A percentile compares a stretch with the other conserved stretches of the same genome.
These are phyloP conservation scores for Thraustochytrium striatum DNA, from an alignment of 352 stramenopile species.

Conservation along the genomic window DNA sequence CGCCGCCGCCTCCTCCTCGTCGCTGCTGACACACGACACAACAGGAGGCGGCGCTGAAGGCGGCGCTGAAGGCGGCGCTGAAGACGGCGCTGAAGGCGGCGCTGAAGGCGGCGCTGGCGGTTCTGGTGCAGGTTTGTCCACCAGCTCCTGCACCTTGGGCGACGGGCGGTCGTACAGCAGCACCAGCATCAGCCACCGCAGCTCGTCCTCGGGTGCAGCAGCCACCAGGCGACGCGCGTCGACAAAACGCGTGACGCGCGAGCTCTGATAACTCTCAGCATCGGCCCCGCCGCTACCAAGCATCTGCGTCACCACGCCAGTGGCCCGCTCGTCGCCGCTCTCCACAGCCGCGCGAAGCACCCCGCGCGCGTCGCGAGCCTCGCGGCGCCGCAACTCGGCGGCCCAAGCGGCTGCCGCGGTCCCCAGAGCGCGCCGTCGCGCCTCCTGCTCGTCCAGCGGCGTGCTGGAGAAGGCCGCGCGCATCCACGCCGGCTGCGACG, in stretches of 20 bases:
- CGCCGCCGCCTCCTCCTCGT: too few species aligned
- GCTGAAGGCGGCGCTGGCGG: neutral
- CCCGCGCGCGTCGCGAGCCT: neutral
- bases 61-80: too few species aligned
- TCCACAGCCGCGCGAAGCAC: neutral
- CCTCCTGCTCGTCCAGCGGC: neutral
- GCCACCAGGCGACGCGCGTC: neutral
- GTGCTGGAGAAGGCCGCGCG: too few species aligned
- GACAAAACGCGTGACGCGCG: slow-evolving; percentile 9
- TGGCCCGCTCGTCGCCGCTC: neutral
- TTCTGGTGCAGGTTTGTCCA: neutral
- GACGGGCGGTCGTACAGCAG: neutral
- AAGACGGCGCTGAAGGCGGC: too few species aligned
- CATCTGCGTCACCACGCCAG: slow-evolving; percentile 8
- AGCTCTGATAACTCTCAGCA: slow-evolving; percentile 25
- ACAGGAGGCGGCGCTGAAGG: too few species aligned
- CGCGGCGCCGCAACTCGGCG: neutral
- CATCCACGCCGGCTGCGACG: neutral
- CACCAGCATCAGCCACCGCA: slow-evolving; percentile 17
- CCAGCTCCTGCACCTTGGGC: neutral
- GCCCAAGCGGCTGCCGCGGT: too few species aligned
- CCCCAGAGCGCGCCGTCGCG: neutral
- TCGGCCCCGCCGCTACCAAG: neutral
- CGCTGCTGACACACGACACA: too few species aligned
- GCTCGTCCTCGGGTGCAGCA: neutral